These are phyloP conservation scores for Saururus chinensis DNA, from an alignment of 164 flowering plant genomes.

Conservation along the genomic window DNA sequence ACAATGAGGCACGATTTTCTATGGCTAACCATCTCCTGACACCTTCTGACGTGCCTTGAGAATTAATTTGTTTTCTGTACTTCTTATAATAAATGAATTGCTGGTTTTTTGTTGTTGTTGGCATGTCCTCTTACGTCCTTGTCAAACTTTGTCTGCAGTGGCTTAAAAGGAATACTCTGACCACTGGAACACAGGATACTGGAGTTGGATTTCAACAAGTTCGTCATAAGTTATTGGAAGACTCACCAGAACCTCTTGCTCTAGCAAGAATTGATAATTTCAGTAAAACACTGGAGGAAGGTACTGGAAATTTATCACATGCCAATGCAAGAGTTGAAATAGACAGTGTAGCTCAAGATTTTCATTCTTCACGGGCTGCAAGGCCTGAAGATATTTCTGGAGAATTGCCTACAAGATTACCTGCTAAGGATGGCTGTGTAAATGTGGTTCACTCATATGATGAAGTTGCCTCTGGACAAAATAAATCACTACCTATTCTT, in stretches of 20 bases:
- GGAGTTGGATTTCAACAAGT: background rate
- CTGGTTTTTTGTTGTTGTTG: background rate
- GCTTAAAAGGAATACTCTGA: background rate
- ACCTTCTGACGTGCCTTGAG: conserved; percentile 28
- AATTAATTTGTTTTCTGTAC: background rate
- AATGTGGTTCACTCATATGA: background rate
- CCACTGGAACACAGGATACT: background rate
- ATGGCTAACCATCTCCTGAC: conserved; percentile 18
- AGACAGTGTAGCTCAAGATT: background rate
- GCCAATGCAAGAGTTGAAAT: background rate
- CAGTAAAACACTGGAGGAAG: background rate
- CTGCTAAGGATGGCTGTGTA: background rate
- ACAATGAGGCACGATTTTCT: conserved; percentile 35
- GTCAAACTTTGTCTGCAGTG: background rate
- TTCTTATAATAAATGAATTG: background rate
- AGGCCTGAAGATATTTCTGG: background rate
- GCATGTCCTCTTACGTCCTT: background rate
- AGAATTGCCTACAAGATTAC: background rate
- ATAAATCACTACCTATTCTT: background rate
- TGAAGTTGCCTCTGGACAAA: background rate
- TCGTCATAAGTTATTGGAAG: background rate
- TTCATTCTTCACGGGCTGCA: background rate
- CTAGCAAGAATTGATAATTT: background rate
- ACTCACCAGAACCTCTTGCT: background rate
- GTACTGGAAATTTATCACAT: background rate